A percentile compares a stretch with the other conserved stretches of the same genome.
phyloP scores from a whole-genome alignment of 202 grass and related monocot species.

The Digitaria exilis region DNA sequence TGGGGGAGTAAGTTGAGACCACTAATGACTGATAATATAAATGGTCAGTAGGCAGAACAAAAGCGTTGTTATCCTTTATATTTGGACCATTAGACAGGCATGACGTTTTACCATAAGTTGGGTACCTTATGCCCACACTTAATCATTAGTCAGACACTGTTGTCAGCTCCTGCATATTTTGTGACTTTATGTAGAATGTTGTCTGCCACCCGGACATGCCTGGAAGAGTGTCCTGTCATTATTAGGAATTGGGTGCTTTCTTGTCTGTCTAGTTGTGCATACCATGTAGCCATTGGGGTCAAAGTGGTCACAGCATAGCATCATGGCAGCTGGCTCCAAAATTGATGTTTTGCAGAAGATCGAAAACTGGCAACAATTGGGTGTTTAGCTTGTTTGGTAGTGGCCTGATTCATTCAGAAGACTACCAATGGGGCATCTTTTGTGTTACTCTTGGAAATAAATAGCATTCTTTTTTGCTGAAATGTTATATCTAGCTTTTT shows the following conservation, averaged over 20 bases:
- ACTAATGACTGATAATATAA: background rate
- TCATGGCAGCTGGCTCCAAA: constrained; percentile 29
- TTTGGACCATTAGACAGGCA: background rate
- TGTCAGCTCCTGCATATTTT: constrained; percentile 2
- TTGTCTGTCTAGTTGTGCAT: constrained; percentile 24
- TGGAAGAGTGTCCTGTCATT: constrained; percentile 12
- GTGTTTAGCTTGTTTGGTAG: background rate
- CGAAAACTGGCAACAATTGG: background rate
- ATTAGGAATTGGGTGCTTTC: constrained; percentile 32
- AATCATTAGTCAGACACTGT: constrained; percentile 11
- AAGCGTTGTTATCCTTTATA: background rate
- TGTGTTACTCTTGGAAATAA: background rate
- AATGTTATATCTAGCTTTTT: background rate
- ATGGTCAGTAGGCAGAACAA: background rate
- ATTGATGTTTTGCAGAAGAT: constrained; percentile 31
- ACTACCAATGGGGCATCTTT: background rate
- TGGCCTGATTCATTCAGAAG: background rate
- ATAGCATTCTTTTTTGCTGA: too few species aligned
- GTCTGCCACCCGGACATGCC: constrained; percentile 36
- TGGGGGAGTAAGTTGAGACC: background rate
- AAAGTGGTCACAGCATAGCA: constrained; percentile 44
- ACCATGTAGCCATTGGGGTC: constrained; percentile 33
- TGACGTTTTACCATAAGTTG: constrained; percentile 23
- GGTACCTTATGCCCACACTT: background rate
- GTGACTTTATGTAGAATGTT: constrained; percentile 21